A percentile compares a stretch with the other conserved stretches of the same genome.
Evolutionary conservation across 495 filamentous ascomycete genomes (phyloP).

Genomic region (Xylaria castorea): DNA sequence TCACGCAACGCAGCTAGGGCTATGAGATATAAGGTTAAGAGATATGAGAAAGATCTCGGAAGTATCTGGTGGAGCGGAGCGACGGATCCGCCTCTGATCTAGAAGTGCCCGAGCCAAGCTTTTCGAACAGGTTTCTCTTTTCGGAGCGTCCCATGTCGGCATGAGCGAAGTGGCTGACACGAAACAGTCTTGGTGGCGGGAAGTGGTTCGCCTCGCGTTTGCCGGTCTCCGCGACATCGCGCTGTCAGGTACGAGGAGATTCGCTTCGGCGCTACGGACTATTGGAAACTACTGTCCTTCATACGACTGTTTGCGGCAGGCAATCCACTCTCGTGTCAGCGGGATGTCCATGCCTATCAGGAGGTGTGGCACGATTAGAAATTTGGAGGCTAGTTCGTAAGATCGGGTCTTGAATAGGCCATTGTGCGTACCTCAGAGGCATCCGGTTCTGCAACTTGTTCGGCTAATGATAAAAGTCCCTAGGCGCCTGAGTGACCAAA

Average conservation of each 20-base stretch:
- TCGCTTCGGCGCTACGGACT: conserved; percentile 1
- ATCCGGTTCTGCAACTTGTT: conserved; percentile 14
- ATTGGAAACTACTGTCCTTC: background rate
- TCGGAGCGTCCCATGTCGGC: conserved; percentile 19
- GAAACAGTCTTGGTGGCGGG: conserved; percentile 20
- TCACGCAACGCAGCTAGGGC: background rate
- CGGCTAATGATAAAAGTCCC: conserved; percentile 23
- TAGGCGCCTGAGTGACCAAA: conserved; percentile 12
- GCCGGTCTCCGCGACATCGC: conserved; percentile 13
- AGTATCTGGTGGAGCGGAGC: conserved; percentile 22
- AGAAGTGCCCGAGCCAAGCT: conserved; percentile 25
- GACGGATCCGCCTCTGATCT: conserved; percentile 17
- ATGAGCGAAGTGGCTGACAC: conserved; percentile 25
- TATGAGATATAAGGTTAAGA: background rate
- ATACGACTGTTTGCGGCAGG: conserved; percentile 10
- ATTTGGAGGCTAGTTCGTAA: conserved; percentile 20
- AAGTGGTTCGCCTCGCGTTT: conserved; percentile 13
- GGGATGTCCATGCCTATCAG: background rate
- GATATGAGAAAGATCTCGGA: background rate
- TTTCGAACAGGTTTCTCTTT: conserved; percentile 2
- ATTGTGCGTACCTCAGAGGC: conserved; percentile 10
- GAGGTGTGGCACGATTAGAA: conserved; percentile 5
- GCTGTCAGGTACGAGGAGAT: conserved; percentile 18
- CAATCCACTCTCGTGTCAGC: background rate
- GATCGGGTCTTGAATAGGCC: conserved; percentile 25